phyloP scores from a whole-genome alignment of 805 yeast genomes.

The Myxozyma monticola region DNA sequence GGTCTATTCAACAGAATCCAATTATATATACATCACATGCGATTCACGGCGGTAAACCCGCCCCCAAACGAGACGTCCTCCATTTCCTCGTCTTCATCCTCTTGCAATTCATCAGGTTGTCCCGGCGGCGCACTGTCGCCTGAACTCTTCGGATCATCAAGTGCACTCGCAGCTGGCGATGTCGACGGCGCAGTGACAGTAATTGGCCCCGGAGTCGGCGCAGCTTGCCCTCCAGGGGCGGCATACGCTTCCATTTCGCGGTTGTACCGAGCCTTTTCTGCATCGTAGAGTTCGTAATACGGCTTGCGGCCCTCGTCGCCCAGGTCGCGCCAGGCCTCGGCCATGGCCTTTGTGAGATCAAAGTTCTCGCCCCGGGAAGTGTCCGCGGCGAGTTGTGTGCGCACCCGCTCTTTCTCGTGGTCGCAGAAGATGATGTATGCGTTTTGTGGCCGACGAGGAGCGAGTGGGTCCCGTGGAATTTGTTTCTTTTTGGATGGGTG shows the following conservation, averaged over 20 bases:
- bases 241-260: conserved; percentile 58
- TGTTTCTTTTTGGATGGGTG: conserved; percentile 39
- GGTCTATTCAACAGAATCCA: no score
- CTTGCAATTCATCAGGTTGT: conserved; percentile 2
- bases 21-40: conserved; percentile 13
- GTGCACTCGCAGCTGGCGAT: neutral
- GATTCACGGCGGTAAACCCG: conserved; percentile 26
- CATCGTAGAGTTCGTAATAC: conserved; percentile 71
- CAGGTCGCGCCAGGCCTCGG: conserved; percentile 82
- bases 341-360: conserved; percentile 74
- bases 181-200: neutral
- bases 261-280: conserved; percentile 73
- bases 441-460: conserved; percentile 87
- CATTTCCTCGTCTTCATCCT: conserved; percentile 25
- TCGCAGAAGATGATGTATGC: conserved; percentile 89
- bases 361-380: conserved; percentile 45
- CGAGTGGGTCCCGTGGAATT: conserved; percentile 71
- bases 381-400: conserved; percentile 54
- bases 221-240: conserved; percentile 27
- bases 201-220: neutral
- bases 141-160: neutral
- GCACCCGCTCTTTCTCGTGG: conserved; percentile 71
- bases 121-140: neutral
- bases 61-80: conserved; percentile 26
- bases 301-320: conserved; percentile 68